Base-by-base conservation (phyloP, 495 filamentous ascomycete genomes). In the Tuber indicum region DNA sequence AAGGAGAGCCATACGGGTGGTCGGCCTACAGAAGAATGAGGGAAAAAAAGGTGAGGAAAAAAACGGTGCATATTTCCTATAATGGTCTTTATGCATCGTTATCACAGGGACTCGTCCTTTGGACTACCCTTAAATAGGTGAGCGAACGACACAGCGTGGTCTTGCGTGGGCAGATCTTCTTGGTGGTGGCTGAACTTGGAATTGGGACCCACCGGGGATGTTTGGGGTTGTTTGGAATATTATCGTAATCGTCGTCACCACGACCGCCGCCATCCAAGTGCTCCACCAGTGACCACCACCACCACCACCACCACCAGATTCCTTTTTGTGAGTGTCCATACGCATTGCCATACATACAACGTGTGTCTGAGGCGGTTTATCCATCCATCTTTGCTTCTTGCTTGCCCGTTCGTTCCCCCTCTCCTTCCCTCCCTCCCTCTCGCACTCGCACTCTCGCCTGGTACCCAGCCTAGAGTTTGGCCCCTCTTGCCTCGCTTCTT, bases 81-180 rank as follows among this genome's bases (percentile, higher is more conserved):
- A 19, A 66, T 36, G 6, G 1, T 66, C 7, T 66, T 16, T 36
- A 66, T 17, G 26, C 26, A 36, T n/a, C 12, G 12, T 66, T 66
- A 66, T 66, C 26, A 16, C 12, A 3, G 32, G 58, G 17, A 66
- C 26, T 66, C 58, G 14, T 62, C 5, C 58, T 62, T 12, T 62
- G 12, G 58, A 5, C 58, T 66, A 8, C 58, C 26, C 26, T 3
- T 8, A 16, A 32, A 32, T 66, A 17, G 17, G n/a, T 32, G 17
- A 19, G 36, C 0, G 12, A 19, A 19, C 26, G 26, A 16, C 14
- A 17, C 26, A 66, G 58, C 32, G 32, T 66, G 75, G 76, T 79
- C 73, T 70, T 79, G 78, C 78, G 76, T 80, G 78, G 77, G 78
- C 75, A 62, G 76, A 80, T 79, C 73, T 73, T 79, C 58, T 66